Evolutionary conservation across 1,284 basidiomycete genomes (phyloP).

Genomic region (Irpex rosettiformis): DNA sequence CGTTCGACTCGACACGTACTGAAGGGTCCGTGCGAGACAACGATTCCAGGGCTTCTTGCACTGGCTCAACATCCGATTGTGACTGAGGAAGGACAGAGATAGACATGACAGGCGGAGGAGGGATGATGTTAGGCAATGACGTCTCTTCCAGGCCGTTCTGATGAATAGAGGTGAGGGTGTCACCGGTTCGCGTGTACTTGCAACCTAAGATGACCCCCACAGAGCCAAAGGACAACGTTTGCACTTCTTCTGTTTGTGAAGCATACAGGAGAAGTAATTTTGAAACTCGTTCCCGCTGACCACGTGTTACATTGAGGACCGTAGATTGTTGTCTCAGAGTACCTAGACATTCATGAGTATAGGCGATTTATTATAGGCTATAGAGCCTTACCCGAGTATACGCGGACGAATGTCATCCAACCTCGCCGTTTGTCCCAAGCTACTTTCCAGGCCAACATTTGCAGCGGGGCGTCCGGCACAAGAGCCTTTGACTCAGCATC

Average conservation of each 20-base stretch:
- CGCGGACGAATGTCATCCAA: slow-evolving; percentile 89
- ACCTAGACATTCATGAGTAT: slow-evolving; percentile 37
- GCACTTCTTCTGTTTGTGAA: slow-evolving; percentile 74
- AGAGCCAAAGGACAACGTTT: slow-evolving; percentile 77
- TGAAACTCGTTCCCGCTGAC: slow-evolving; percentile 69
- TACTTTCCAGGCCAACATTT: slow-evolving; percentile 85
- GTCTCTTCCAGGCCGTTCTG: slow-evolving; percentile 36
- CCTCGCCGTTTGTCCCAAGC: slow-evolving; percentile 80
- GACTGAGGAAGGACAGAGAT: slow-evolving; percentile 79
- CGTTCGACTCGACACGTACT: slow-evolving; percentile 71
- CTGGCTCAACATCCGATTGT: slow-evolving; percentile 73
- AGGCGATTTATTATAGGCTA: neutral
- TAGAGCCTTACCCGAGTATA: slow-evolving; percentile 71
- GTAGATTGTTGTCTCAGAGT: slow-evolving; percentile 61
- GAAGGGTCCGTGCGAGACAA: slow-evolving; percentile 87
- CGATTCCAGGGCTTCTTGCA: slow-evolving; percentile 71
- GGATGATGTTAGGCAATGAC: slow-evolving; percentile 59
- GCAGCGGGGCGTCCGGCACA: slow-evolving; percentile 46
- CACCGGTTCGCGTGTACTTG: slow-evolving; percentile 83
- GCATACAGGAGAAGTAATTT: slow-evolving; percentile 84
- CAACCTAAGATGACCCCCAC: slow-evolving; percentile 85
- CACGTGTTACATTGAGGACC: slow-evolving; percentile 67
- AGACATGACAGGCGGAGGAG: slow-evolving; percentile 76
- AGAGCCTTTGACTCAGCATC: slow-evolving; percentile 52
- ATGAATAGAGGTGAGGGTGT: slow-evolving; percentile 65